Evolutionary conservation across 2,329 filamentous ascomycete species (phyloP), one percentile per base, ranked within the genome.

Genomic region (Atkinsonella hypoxylon): DNA sequence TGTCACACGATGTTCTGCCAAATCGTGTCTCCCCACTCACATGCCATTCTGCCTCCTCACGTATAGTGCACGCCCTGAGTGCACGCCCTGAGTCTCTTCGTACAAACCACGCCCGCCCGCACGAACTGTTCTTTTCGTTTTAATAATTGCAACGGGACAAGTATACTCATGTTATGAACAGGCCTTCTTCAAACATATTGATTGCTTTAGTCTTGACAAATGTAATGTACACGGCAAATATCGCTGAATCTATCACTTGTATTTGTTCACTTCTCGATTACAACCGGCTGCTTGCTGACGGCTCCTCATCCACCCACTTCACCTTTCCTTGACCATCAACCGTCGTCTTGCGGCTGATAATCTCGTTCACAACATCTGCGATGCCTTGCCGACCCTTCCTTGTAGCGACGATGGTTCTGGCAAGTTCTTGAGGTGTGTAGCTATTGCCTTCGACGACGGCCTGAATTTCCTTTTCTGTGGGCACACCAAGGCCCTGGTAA

Each of bases 371-470:
- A 52, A 90, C 79, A 62, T 80, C 75, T 57, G 70, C 72, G 41
- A 89, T 79, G 43, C 87, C 87, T 59, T 86, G 81, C 65, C 87
- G 85, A 50, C 78, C 74, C 20, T 75, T 73, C 61, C 74, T 78
- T 57, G 67, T 72, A 45, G 72, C 69, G 38, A 87, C 66, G 41
- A 94, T 78, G 57, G 81, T 73, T 18, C 77, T 70, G 34, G 85
- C 67, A 53, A 90, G 76, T 64, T 86, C 73, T 54, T 75, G 68
- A 7, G 71, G 67, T n/a, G 69, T 72, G 60, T 64, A 65, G 22
- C 52, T 58, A 51, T 65, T 70, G 26, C 63, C 57, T 20, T 56
- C 58, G 17, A 83, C 70, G 40, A 76, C 49, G 10, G 59, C 51
- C 61, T 70, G 62, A 13, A 86, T 70, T 48, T 86, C 77, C 39